A percentile compares a stretch with the other conserved stretches of the same genome.
These are phyloP conservation scores for Pleurotus ostreatus DNA, from an alignment of 768 basidiomycete genomes.

Conservation along the genomic window DNA sequence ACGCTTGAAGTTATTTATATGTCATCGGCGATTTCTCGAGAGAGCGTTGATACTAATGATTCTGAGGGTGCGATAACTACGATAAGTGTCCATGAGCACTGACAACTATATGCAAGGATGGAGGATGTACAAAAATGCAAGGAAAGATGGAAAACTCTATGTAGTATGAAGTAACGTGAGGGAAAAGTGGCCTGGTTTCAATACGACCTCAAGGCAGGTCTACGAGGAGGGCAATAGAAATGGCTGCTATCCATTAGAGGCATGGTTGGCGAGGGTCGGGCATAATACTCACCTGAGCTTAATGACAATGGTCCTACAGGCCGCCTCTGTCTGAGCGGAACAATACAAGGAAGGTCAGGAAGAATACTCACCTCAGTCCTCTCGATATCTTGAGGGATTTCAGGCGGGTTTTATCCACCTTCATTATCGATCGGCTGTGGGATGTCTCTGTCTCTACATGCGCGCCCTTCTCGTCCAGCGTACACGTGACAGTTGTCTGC, in stretches of 20 bases:
- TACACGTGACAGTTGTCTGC: constrained; percentile 2
- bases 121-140: not conserved
- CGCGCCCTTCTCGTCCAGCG: not conserved
- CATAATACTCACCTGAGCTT: constrained; percentile 2
- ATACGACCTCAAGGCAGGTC: constrained; percentile 1
- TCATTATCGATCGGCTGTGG: not conserved
- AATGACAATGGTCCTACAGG: constrained; percentile 4
- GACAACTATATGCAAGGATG: not conserved
- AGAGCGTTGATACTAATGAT: too few relatives aligned
- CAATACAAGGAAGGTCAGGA: not conserved
- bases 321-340: not conserved
- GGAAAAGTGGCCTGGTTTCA: not conserved
- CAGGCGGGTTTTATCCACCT: constrained; percentile 4
- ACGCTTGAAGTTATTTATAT: too few relatives aligned
- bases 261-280: not conserved
- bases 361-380: not conserved
- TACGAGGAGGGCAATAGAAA: constrained; percentile 1
- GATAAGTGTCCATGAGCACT: too few relatives aligned
- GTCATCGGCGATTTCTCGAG: too few relatives aligned
- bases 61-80: too few relatives aligned
- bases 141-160: not conserved
- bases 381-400: constrained; percentile 3
- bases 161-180: not conserved
- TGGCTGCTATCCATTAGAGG: not conserved
- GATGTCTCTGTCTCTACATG: constrained; percentile 3